Percentiles rank a stretch among this genome's conserved stretches.
These are phyloP conservation scores for Paramecium pentaurelia DNA, from an alignment of 73 alveolate species.

Conservation along the genomic window DNA sequence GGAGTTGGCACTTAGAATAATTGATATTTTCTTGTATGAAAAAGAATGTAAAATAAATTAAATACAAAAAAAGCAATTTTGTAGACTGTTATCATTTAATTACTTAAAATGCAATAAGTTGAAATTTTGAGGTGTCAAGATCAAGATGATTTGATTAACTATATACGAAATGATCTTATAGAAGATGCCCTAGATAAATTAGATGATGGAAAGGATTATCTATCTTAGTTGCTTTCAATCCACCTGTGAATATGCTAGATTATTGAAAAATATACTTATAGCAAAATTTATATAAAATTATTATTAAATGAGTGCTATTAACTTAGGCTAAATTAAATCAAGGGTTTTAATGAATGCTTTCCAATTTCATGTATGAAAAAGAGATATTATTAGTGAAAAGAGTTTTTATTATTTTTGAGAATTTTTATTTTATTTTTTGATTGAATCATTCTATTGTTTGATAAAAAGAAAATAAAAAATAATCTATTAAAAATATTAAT, in stretches of 20 bases:
- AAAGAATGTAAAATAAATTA: not conserved
- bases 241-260: not conserved
- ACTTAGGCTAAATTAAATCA: too few species aligned
- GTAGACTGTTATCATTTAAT: not conserved
- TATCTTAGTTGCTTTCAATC: not conserved
- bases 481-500: too few species aligned
- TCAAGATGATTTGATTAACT: not conserved
- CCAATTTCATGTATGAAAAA: too few species aligned
- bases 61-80: constrained; percentile 1
- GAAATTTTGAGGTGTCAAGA: not conserved
- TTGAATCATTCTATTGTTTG: too few species aligned
- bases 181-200: constrained; percentile 47
- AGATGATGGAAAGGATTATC: constrained; percentile 30
- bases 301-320: too few species aligned
- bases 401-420: too few species aligned
- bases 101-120: not conserved
- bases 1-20: constrained; percentile 35
- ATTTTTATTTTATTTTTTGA: too few species aligned
- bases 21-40: constrained; percentile 50
- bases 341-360: too few species aligned
- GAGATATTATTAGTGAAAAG: too few species aligned
- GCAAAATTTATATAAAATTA: not conserved
- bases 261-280: not conserved
- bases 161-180: constrained; percentile 19
- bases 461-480: too few species aligned